A percentile compares a stretch with the other conserved stretches of the same genome.
phyloP scores from a whole-genome alignment of 495 filamentous ascomycete species.

The Xylaria castorea region DNA sequence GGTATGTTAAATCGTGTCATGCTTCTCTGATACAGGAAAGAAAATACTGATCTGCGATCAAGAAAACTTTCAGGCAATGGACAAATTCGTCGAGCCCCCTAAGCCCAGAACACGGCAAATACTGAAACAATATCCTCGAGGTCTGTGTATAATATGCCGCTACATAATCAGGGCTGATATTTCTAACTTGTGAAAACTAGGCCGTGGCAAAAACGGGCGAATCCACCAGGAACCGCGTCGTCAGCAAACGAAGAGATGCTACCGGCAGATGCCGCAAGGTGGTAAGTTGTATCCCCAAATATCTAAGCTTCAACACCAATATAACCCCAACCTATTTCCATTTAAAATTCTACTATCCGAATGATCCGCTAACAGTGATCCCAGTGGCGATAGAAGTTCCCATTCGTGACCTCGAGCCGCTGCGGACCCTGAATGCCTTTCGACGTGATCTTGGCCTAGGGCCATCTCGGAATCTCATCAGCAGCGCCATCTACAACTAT shows the following conservation, averaged over 20 bases:
- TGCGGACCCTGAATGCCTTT: constrained; percentile 1
- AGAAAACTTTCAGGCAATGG: not conserved
- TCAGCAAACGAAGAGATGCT: not conserved
- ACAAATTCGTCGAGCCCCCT: not conserved
- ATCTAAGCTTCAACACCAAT: not conserved
- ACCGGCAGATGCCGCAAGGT: not conserved
- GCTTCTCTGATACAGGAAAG: not conserved
- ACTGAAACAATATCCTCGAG: not conserved
- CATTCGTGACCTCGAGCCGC: not conserved
- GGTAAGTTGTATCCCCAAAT: not conserved
- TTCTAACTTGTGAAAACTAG: not conserved
- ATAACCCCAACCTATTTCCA: not conserved
- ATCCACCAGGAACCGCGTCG: not conserved
- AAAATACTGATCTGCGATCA: not conserved
- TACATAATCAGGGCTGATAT: not conserved
- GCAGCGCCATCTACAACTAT: constrained; percentile 16
- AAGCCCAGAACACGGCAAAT: not conserved
- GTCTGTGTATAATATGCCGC: not conserved
- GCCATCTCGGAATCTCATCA: constrained; percentile 13
- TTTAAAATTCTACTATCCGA: not conserved
- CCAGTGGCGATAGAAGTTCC: not conserved
- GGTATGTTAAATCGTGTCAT: not conserved
- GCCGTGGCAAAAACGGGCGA: not conserved
- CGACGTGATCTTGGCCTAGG: constrained; percentile 5
- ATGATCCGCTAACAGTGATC: not conserved